phyloP scores from a whole-genome alignment of 345 rosid genomes.

The Erucastrum elatum region DNA sequence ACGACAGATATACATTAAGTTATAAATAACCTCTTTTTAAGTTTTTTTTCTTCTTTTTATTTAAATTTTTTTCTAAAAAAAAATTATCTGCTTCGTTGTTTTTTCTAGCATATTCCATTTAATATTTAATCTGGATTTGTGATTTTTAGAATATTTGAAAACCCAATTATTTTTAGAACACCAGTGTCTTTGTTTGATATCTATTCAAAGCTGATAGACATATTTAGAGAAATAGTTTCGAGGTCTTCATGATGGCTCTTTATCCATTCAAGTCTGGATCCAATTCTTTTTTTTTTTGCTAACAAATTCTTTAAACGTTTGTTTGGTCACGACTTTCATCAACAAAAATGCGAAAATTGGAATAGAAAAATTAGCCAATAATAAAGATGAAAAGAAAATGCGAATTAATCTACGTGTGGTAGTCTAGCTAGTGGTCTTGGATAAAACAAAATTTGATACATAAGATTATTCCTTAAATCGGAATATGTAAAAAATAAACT shows the following conservation, averaged over 20 bases:
- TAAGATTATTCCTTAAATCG: not conserved
- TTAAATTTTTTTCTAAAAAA: not conserved
- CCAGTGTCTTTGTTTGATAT: not conserved
- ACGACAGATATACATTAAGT: conserved; percentile 23
- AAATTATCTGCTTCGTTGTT: conserved; percentile 11
- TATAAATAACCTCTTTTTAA: conserved; percentile 22
- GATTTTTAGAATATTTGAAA: conserved; percentile 17
- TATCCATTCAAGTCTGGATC: conserved; percentile 14
- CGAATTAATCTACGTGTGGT: not conserved
- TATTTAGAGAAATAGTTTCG: conserved; percentile 2
- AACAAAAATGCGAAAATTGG: not conserved
- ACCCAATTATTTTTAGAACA: not conserved
- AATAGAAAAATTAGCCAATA: not conserved
- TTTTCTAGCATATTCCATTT: conserved; percentile 13
- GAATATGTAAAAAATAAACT: too few relatives aligned
- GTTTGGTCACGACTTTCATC: conserved; percentile 1
- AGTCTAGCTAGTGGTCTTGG: not conserved
- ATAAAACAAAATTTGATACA: not conserved
- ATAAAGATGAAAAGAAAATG: not conserved
- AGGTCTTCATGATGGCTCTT: conserved; percentile 7
- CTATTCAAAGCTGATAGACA: not conserved
- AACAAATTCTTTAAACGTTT: not conserved
- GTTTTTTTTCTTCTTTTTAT: not conserved
- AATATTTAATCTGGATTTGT: conserved; percentile 24
- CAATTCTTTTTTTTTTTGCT: not conserved